These are phyloP conservation scores for Galerina marginata DNA, from an alignment of 768 basidiomycete genomes.

Conservation along the genomic window DNA sequence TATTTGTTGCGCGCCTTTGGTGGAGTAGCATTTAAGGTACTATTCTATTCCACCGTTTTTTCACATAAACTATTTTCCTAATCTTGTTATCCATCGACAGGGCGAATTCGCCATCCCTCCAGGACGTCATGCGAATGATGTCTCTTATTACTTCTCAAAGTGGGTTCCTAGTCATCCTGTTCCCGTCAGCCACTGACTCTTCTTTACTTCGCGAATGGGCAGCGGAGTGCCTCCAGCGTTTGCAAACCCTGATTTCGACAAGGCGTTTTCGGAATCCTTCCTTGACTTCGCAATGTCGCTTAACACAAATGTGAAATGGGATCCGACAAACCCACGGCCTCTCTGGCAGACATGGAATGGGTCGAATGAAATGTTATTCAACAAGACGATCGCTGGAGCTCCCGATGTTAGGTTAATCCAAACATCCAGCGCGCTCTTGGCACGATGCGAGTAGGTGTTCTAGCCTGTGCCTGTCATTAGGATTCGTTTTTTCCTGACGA, in stretches of 20 bases:
- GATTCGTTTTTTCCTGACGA: no score
- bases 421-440: constrained; percentile 36
- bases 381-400: constrained; percentile 34
- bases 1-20: constrained; percentile 39
- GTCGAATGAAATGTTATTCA: constrained; percentile 52
- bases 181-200: neutral
- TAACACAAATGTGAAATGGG: constrained; percentile 37
- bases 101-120: constrained; percentile 52
- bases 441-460: constrained; percentile 40
- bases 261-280: constrained; percentile 44
- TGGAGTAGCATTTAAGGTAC: constrained; percentile 38
- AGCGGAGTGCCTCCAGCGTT: constrained; percentile 30
- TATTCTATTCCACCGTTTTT: neutral
- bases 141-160: constrained; percentile 47
- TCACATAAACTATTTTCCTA: no score
- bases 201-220: neutral
- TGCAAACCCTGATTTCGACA: constrained; percentile 40
- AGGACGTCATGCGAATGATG: constrained; percentile 41
- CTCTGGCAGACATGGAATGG: constrained; percentile 36
- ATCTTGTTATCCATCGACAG: constrained; percentile 20
- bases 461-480: no score
- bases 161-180: constrained; percentile 24
- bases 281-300: constrained; percentile 38
- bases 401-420: constrained; percentile 35
- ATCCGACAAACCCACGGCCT: constrained; percentile 41